Percentiles rank a stretch among this genome's conserved stretches.
phyloP scores from a whole-genome alignment of 2,329 filamentous ascomycete species.

The Beauveria sp. region DNA sequence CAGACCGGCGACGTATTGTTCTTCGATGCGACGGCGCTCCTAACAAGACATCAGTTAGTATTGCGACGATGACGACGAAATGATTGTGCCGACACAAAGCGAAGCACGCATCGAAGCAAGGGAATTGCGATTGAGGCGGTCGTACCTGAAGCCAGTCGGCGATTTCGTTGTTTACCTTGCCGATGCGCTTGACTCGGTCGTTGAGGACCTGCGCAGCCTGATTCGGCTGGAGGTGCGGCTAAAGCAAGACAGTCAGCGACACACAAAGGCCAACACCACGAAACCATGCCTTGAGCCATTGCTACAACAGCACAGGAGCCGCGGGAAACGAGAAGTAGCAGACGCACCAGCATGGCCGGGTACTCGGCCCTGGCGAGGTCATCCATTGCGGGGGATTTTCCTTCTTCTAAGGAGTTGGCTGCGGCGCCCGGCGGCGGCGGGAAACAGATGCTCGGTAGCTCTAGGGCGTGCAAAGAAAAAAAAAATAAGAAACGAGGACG shows the following conservation, averaged over 20 bases:
- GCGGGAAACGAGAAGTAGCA: neutral
- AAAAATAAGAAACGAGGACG: neutral
- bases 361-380: slow-evolving; percentile 82
- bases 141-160: slow-evolving; percentile 94
- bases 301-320: neutral
- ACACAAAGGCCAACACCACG: slow-evolving; percentile 8
- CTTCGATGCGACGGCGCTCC: slow-evolving; percentile 90
- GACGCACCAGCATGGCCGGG: slow-evolving; percentile 83
- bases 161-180: slow-evolving; percentile 79
- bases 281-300: neutral
- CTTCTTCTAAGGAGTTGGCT: neutral
- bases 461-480: slow-evolving; percentile 5
- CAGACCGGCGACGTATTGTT: slow-evolving; percentile 75
- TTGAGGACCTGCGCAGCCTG: slow-evolving; percentile 77
- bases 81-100: too few relatives aligned
- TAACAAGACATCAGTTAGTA: slow-evolving; percentile 29
- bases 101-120: neutral
- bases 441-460: slow-evolving; percentile 4
- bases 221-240: slow-evolving; percentile 74
- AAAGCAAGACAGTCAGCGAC: neutral
- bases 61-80: neutral
- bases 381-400: slow-evolving; percentile 49
- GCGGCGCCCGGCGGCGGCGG: slow-evolving; percentile 1
- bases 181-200: slow-evolving; percentile 82
- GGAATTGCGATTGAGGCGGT: neutral